Evolutionary conservation across 2,329 filamentous ascomycete species (phyloP).

Genomic region (Teratosphaeria gauchensis): DNA sequence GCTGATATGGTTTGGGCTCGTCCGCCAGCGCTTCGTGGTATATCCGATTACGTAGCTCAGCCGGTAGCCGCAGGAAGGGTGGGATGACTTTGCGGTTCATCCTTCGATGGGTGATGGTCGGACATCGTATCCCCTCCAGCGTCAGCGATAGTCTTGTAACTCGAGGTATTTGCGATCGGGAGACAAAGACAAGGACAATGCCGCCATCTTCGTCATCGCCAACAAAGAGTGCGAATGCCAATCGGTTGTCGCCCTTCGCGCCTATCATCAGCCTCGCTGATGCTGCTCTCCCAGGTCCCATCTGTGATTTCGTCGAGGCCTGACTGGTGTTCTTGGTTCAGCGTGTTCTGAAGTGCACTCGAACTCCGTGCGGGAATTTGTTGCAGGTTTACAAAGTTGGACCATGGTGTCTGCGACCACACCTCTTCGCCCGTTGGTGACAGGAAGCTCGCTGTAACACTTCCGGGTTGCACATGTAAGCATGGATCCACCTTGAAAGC

Average conservation of each 20-base stretch:
- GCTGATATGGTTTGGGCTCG: not conserved
- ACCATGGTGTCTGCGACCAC: not conserved
- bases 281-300: not conserved
- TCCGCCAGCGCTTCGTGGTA: constrained; percentile 1
- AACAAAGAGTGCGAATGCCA: not conserved
- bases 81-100: not conserved
- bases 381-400: not conserved
- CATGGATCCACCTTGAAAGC: not conserved
- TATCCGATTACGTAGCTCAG: constrained; percentile 3
- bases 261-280: not conserved
- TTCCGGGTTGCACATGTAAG: not conserved
- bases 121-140: not conserved
- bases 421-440: not conserved
- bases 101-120: not conserved
- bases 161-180: not conserved
- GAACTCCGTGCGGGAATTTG: not conserved
- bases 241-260: not conserved
- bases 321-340: not conserved
- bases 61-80: constrained; percentile 1
- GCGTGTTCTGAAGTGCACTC: not conserved
- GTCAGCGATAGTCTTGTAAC: not conserved
- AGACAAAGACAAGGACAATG: not conserved
- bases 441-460: not conserved
- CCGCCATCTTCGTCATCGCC: not conserved
- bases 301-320: not conserved